A percentile compares a stretch with the other conserved stretches of the same genome.
Evolutionary conservation across 257 asterid genomes (phyloP).

Genomic region (Paulownia fortunei): DNA sequence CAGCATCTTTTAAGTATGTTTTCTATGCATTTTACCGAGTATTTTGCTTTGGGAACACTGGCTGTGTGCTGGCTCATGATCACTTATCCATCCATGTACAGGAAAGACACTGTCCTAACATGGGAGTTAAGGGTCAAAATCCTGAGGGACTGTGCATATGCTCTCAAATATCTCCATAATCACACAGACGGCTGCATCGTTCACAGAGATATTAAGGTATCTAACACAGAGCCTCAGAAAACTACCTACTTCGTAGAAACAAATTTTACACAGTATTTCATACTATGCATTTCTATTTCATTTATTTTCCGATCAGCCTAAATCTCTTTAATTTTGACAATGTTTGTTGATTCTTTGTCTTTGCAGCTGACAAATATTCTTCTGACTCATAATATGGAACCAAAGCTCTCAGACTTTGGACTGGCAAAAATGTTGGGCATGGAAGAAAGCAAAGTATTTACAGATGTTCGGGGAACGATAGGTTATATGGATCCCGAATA

Average conservation of each 20-base stretch:
- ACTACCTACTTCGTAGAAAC: no score
- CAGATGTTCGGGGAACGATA: conserved; percentile 85
- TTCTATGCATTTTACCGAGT: not conserved
- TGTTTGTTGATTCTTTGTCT: not conserved
- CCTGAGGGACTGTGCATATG: conserved; percentile 73
- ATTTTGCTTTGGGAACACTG: not conserved
- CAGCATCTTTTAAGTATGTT: conserved; percentile 67
- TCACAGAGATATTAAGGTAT: conserved; percentile 88
- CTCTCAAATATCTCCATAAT: conserved; percentile 74
- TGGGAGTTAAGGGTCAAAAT: conserved; percentile 78
- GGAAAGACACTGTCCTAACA: conserved; percentile 62
- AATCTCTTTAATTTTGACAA: conserved; percentile 6
- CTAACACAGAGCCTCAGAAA: not conserved
- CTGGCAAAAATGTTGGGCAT: conserved; percentile 71
- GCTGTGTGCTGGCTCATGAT: no score
- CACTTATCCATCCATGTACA: conserved; percentile 42
- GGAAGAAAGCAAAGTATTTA: conserved; percentile 81
- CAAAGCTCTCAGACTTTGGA: conserved; percentile 89
- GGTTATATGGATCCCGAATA: conserved; percentile 95
- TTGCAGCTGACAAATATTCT: conserved; percentile 81
- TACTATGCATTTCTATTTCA: no score
- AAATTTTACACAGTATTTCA: no score
- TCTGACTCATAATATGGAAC: conserved; percentile 61
- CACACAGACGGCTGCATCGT: conserved; percentile 79
- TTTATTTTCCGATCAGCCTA: no score